A percentile compares a stretch with the other conserved stretches of the same genome.
Evolutionary conservation across 768 basidiomycete species (phyloP).

Genomic region (Gelatoporia subvermispora): DNA sequence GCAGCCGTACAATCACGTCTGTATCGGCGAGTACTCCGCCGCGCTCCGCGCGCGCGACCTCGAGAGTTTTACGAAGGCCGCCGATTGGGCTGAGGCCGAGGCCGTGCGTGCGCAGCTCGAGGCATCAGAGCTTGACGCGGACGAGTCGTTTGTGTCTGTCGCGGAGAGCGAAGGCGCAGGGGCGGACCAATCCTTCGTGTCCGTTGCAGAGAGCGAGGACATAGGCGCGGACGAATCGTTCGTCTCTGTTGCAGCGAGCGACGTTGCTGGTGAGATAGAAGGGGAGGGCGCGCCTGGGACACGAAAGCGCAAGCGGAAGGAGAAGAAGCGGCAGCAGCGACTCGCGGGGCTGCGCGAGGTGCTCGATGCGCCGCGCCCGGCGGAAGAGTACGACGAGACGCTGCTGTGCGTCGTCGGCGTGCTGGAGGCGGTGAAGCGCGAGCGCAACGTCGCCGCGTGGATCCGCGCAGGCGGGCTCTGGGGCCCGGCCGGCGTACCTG

Average conservation of each 20-base stretch:
- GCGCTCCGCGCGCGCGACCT: slow-evolving; percentile 38
- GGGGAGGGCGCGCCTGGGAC: neutral
- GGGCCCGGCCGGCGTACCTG: slow-evolving; percentile 11
- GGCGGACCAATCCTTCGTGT: too few relatives aligned
- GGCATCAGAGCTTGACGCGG: slow-evolving; percentile 10
- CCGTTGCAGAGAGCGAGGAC: too few relatives aligned
- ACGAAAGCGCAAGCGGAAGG: slow-evolving; percentile 2
- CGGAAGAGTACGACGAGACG: slow-evolving; percentile 42
- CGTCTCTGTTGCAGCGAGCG: neutral
- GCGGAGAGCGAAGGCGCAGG: too few relatives aligned
- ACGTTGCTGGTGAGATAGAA: slow-evolving; percentile 5
- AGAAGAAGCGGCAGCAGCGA: slow-evolving; percentile 11
- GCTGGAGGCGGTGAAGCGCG: slow-evolving; percentile 50
- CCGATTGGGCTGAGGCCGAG: slow-evolving; percentile 11
- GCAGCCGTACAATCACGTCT: slow-evolving; percentile 82
- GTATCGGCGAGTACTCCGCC: slow-evolving; percentile 62
- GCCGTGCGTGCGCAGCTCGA: slow-evolving; percentile 14
- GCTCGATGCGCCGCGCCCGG: slow-evolving; percentile 2
- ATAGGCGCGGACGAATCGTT: too few relatives aligned
- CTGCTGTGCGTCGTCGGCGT: slow-evolving; percentile 66
- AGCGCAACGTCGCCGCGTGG: slow-evolving; percentile 68
- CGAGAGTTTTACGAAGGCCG: slow-evolving; percentile 19
- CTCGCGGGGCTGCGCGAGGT: slow-evolving; percentile 6
- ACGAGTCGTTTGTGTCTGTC: too few relatives aligned
- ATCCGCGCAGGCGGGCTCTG: slow-evolving; percentile 51